Evolutionary conservation across 164 flowering plant genomes (phyloP).

Genomic region (Protea cynaroides): DNA sequence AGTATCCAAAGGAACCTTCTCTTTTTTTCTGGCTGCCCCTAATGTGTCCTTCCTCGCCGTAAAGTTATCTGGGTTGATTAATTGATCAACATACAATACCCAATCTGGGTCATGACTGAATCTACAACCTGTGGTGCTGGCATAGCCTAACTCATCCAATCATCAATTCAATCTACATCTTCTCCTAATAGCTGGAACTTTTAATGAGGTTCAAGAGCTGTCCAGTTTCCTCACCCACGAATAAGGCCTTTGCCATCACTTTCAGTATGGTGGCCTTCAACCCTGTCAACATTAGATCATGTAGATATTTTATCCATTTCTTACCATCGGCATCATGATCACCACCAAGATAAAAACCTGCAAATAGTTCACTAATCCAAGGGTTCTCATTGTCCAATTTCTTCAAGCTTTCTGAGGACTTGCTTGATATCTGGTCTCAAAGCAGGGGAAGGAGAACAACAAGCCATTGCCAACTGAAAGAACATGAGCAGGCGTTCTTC

Average conservation of each 20-base stretch:
- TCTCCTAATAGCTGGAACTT: constrained; percentile 1
- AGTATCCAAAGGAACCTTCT: not conserved
- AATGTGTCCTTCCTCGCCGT: constrained; percentile 1
- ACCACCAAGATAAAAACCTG: not conserved
- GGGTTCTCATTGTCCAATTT: constrained; percentile 38
- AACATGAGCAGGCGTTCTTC: constrained; percentile 59
- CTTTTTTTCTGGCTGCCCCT: not conserved
- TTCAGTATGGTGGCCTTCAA: not conserved
- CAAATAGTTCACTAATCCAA: not conserved
- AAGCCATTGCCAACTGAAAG: constrained; percentile 85
- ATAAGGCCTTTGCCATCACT: not conserved
- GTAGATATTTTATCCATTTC: not conserved
- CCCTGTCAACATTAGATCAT: not conserved
- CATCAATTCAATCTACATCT: not conserved
- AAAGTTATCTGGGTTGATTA: not conserved
- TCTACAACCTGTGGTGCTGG: not conserved
- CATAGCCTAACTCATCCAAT: constrained; percentile 2
- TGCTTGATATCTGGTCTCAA: constrained; percentile 72
- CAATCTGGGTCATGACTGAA: not conserved
- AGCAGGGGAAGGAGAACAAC: constrained; percentile 84
- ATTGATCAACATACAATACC: not conserved
- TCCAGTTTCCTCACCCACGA: constrained; percentile 1
- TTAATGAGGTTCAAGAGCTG: not conserved
- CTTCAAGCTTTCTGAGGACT: constrained; percentile 67
- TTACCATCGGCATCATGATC: not conserved